Conservation (phyloP, 768 basidiomycete genomes). For the Boletus rubescentipes region DNA sequence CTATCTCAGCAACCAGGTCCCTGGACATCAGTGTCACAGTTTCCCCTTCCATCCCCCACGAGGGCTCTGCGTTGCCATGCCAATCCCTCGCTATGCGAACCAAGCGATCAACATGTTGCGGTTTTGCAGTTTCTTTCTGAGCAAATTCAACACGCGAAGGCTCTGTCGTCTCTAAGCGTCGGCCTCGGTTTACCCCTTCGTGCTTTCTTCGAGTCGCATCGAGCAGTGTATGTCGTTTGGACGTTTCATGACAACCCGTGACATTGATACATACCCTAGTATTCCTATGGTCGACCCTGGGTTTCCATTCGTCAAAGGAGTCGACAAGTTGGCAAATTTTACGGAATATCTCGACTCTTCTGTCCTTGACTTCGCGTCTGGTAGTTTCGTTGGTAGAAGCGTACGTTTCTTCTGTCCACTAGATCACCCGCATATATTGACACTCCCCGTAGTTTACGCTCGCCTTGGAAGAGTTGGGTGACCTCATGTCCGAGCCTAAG, state of each 20-base stretch:
- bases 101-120: slow-evolving; percentile 17
- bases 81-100: slow-evolving; percentile 5
- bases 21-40: background rate
- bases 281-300: slow-evolving; percentile 3
- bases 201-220: slow-evolving; percentile 22
- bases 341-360: slow-evolving; percentile 17
- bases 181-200: slow-evolving; percentile 22
- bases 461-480: slow-evolving; percentile 30
- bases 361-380: slow-evolving; percentile 25
- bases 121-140: slow-evolving; percentile 28
- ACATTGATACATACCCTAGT: slow-evolving; percentile 4
- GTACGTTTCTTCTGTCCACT: slow-evolving; percentile 13
- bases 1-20: slow-evolving; percentile 2
- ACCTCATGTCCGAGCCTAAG: slow-evolving; percentile 10
- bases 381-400: slow-evolving; percentile 31
- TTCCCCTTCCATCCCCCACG: slow-evolving; percentile 12
- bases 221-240: slow-evolving; percentile 14
- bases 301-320: background rate
- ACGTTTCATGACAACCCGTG: background rate
- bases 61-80: slow-evolving; percentile 4
- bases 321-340: slow-evolving; percentile 19
- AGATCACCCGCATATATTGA: background rate
- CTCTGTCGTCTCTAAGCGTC: slow-evolving; percentile 21
- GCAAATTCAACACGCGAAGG: slow-evolving; percentile 30
- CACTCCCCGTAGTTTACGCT: slow-evolving; percentile 22